Conservation (phyloP, 208 protist genomes). For the Zelonia costaricensis region DNA sequence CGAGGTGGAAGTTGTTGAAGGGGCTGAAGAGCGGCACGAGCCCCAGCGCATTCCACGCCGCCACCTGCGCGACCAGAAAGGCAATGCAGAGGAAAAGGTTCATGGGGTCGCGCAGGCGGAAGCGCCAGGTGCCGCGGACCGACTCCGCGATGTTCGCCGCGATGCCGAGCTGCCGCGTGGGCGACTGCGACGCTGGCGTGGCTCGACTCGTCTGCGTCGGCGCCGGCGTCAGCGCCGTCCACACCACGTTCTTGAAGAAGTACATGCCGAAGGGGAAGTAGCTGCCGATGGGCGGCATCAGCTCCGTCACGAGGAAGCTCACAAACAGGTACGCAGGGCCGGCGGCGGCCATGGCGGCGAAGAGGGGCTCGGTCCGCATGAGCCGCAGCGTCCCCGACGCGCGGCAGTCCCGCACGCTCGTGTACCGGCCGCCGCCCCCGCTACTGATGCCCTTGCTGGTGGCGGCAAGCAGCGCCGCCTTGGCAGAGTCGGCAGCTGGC, state of each 20-base stretch:
- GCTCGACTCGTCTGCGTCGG: conserved; percentile 50
- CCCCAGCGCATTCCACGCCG: conserved; percentile 54
- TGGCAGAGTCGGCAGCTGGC: conserved; percentile 1
- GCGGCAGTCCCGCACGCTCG: conserved; percentile 40
- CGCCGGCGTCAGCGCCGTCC: conserved; percentile 37
- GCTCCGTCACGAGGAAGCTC: conserved; percentile 24
- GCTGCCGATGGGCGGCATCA: conserved; percentile 58
- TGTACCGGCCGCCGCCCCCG: conserved; percentile 20
- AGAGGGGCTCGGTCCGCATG: conserved; percentile 43
- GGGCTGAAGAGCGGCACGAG: conserved; percentile 37
- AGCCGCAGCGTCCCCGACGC: conserved; percentile 51
- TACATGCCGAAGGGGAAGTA: conserved; percentile 47
- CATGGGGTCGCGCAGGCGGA: conserved; percentile 56
- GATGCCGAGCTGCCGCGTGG: conserved; percentile 29
- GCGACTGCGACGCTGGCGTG: conserved; percentile 8
- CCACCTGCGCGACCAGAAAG: conserved; percentile 50
- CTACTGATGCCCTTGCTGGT: background rate
- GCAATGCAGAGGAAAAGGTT: conserved; percentile 43
- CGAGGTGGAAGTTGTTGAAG: background rate
- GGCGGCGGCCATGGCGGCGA: conserved; percentile 39
- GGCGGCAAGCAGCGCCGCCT: conserved; percentile 1
- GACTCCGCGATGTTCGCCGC: conserved; percentile 47
- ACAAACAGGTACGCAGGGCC: conserved; percentile 39
- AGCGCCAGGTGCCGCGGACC: conserved; percentile 59
- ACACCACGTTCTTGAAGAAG: conserved; percentile 71